These are phyloP conservation scores for Thalassiosira allenii DNA, from an alignment of 352 stramenopile species.

Conservation along the genomic window DNA sequence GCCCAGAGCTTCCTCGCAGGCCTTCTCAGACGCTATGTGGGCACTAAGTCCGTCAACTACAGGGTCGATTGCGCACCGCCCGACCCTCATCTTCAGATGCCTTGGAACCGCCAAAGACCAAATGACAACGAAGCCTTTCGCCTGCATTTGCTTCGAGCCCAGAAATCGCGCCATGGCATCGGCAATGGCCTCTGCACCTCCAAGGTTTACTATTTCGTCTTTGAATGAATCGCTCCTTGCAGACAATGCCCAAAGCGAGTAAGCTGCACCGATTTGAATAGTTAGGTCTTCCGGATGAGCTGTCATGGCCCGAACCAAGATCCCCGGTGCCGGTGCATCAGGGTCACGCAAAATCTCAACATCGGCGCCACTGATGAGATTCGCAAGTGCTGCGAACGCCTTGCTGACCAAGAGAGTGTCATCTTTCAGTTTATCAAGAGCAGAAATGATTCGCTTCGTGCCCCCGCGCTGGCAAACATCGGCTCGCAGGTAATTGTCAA, in stretches of 20 bases:
- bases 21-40: constrained; percentile 30
- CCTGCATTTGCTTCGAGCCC: constrained; percentile 38
- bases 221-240: constrained; percentile 38
- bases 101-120: constrained; percentile 31
- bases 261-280: constrained; percentile 34
- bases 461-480: constrained; percentile 40
- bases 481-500: constrained; percentile 37
- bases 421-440: constrained; percentile 33
- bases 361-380: constrained; percentile 48
- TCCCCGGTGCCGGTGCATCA: constrained; percentile 24
- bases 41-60: constrained; percentile 37
- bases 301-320: constrained; percentile 26
- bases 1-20: constrained; percentile 37
- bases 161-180: constrained; percentile 44
- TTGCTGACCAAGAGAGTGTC: constrained; percentile 34
- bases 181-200: constrained; percentile 23
- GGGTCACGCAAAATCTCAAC: constrained; percentile 30
- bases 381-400: constrained; percentile 40
- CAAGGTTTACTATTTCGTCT: constrained; percentile 31
- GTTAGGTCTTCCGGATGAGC: constrained; percentile 16
- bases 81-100: constrained; percentile 40
- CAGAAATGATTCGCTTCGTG: constrained; percentile 29
- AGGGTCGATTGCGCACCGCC: constrained; percentile 16
- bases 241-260: constrained; percentile 33
- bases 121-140: constrained; percentile 34